phyloP scores from a whole-genome alignment of 495 filamentous ascomycete genomes.

The Echria macrotheca region DNA sequence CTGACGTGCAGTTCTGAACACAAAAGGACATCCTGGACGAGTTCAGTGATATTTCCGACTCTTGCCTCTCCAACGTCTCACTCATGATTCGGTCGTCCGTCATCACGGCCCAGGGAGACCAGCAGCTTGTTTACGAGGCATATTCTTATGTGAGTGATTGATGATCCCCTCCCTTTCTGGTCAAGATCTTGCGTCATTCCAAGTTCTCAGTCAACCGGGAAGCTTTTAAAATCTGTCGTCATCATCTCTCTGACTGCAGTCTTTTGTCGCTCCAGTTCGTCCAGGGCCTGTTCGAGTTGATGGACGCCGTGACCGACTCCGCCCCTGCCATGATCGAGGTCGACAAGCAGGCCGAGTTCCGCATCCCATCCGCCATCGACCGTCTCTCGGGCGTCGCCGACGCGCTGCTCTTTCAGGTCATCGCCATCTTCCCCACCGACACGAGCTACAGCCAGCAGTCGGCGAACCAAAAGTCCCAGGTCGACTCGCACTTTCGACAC shows the following conservation, averaged over 20 bases:
- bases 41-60: constrained; percentile 21
- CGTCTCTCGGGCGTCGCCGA: constrained; percentile 15
- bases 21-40: constrained; percentile 23
- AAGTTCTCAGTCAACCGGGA: too few relatives aligned
- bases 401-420: constrained; percentile 16
- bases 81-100: constrained; percentile 20
- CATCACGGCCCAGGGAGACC: constrained; percentile 11
- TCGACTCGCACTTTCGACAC: constrained; percentile 18
- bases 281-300: constrained; percentile 20
- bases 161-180: not conserved
- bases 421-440: constrained; percentile 15
- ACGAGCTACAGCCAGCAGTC: constrained; percentile 16
- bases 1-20: too few relatives aligned
- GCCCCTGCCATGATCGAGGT: constrained; percentile 15
- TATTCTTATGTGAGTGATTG: constrained; percentile 16
- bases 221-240: too few relatives aligned
- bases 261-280: too few relatives aligned
- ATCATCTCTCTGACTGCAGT: too few relatives aligned
- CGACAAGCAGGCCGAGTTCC: constrained; percentile 23
- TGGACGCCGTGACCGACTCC: constrained; percentile 13
- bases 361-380: constrained; percentile 16
- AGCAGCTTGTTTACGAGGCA: constrained; percentile 19
- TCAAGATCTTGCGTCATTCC: not conserved
- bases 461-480: constrained; percentile 20
- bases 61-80: constrained; percentile 21